These are phyloP conservation scores for Senna siamea DNA, from an alignment of 306 rosid genomes.

Conservation along the genomic window DNA sequence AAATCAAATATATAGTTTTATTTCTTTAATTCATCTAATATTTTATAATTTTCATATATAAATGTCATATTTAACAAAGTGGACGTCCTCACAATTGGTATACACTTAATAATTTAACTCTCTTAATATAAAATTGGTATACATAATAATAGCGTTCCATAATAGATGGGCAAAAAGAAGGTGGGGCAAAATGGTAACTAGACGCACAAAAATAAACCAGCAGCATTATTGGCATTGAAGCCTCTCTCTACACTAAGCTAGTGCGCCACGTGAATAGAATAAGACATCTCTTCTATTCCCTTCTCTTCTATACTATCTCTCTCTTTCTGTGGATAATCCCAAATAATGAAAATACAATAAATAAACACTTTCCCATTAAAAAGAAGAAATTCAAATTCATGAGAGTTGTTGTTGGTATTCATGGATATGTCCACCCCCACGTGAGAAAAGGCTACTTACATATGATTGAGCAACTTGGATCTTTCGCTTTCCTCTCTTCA, in stretches of 20 bases:
- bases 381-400: not conserved
- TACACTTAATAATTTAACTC: too few relatives aligned
- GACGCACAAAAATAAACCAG: constrained; percentile 21
- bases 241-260: not conserved
- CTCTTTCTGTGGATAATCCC: constrained; percentile 39
- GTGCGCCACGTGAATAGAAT: constrained; percentile 45
- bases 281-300: constrained; percentile 40
- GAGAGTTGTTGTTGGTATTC: not conserved
- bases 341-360: not conserved
- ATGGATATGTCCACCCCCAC: constrained; percentile 8
- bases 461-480: not conserved
- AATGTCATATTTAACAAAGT: too few relatives aligned
- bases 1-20: too few relatives aligned
- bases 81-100: too few relatives aligned
- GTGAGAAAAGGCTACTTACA: not conserved
- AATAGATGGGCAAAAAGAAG: not conserved
- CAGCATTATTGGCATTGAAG: constrained; percentile 36
- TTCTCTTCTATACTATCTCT: not conserved
- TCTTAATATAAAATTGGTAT: too few relatives aligned
- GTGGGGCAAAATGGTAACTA: constrained; percentile 32
- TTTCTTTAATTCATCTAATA: too few relatives aligned
- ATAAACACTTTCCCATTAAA: not conserved
- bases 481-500: constrained; percentile 4
- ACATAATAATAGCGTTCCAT: too few relatives aligned
- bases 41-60: too few relatives aligned